phyloP scores from a whole-genome alignment of 164 flowering plant genomes.

The Taxillus chinensis region DNA sequence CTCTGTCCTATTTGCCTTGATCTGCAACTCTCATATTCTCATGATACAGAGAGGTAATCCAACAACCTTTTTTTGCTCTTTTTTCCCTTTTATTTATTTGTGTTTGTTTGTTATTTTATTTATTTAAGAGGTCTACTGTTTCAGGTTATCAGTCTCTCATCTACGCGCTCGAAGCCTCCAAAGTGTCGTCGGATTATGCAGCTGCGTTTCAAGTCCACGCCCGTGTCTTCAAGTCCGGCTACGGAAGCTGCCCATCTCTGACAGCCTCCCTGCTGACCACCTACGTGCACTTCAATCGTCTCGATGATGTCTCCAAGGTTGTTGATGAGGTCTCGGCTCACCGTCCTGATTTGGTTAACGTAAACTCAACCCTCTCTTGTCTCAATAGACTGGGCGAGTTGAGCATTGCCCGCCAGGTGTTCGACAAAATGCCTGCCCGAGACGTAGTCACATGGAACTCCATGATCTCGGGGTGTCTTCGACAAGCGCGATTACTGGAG shows the following conservation, averaged over 20 bases:
- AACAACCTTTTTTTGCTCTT: no score
- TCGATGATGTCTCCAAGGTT: constrained; percentile 19
- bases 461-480: constrained; percentile 39
- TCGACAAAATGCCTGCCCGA: constrained; percentile 23
- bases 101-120: no score
- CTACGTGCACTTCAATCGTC: constrained; percentile 19
- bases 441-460: constrained; percentile 64
- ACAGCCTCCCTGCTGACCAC: constrained; percentile 27
- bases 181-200: not conserved
- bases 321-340: constrained; percentile 20
- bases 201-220: constrained; percentile 17
- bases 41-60: no score
- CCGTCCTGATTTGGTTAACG: constrained; percentile 19
- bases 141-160: no score
- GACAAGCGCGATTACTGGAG: constrained; percentile 30
- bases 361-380: constrained; percentile 32
- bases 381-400: constrained; percentile 39
- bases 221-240: constrained; percentile 38
- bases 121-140: no score
- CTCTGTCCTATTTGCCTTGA: no score
- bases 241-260: constrained; percentile 25
- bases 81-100: no score
- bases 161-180: no score
- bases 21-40: no score
- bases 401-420: constrained; percentile 38